Percentiles rank a stretch among this genome's conserved stretches.
Conservation (phyloP, 306 rosid species). For the Vicia sativa region DNA sequence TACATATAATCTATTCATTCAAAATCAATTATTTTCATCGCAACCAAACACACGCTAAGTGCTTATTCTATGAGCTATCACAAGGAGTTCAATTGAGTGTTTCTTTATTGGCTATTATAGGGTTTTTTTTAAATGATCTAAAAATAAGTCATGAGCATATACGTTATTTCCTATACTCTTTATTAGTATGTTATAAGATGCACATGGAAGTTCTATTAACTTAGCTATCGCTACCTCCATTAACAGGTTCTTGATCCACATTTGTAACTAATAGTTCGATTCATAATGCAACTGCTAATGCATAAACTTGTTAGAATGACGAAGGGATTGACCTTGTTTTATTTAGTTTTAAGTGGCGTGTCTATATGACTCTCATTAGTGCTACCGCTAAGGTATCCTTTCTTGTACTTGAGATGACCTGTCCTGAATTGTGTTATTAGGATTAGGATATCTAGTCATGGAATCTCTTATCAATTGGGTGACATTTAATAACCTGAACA, state of each 20-base stretch:
- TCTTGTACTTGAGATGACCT: neutral
- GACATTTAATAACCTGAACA: neutral
- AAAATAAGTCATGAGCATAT: neutral
- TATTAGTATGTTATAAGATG: neutral
- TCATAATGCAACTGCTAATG: slow-evolving; percentile 2
- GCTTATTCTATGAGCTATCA: neutral
- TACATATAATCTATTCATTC: too few relatives aligned
- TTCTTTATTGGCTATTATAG: neutral
- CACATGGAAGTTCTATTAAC: slow-evolving; percentile 17
- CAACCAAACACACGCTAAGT: too few relatives aligned
- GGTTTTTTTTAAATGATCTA: neutral
- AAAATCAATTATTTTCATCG: too few relatives aligned
- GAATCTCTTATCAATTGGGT: neutral
- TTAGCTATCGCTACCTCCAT: slow-evolving; percentile 4
- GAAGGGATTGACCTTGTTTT: neutral
- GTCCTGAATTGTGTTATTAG: neutral
- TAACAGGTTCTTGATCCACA: slow-evolving; percentile 15
- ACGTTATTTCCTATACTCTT: neutral
- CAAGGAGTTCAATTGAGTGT: neutral
- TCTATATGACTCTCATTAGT: neutral
- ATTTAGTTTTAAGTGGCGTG: slow-evolving; percentile 17
- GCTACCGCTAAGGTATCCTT: slow-evolving; percentile 1
- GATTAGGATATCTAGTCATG: neutral
- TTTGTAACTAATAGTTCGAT: neutral
- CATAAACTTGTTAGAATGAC: neutral